Evolutionary conservation across 202 grass and related monocot species (phyloP), one percentile per base, ranked within the genome.

Genomic region (Zizania palustris): DNA sequence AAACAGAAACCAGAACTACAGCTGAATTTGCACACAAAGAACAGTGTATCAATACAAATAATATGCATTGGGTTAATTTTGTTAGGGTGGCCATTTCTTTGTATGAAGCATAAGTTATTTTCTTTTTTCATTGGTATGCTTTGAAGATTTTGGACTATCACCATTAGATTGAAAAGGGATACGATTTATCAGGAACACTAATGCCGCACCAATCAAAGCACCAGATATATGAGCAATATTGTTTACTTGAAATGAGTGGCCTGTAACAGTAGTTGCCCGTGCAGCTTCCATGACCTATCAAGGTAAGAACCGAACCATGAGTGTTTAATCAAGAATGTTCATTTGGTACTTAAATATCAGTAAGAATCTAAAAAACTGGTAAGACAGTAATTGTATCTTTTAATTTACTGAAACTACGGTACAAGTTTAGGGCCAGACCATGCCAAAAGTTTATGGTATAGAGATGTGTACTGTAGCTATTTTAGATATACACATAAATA

Each of bases 151-250:
- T 69, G 63, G n/a, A 51, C 82, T 87, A 65, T 69, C 36, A 72
- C 71, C 85, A 58, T 82, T 72, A 5, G 72, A 81, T 75, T 75
- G 78, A 71, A 80, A 88, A 69, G 81, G 89, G 55, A 95, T 84
- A 78, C 78, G 82, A 60, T 76, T 93, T n/a, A 94, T 65, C 49
- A 91, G n/a, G 21, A 99, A 66, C 45, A 99, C 87, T 63, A 99
- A 83, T 1, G 87, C 87, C 11, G 89, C 96, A 75, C 96, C 96
- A 60, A 99, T 90, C 37, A 95, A 73, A 88, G 96, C 96, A 79
- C 96, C 92, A 55, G 96, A 99, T 40, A 99, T 70, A 89, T 99
- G 96, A 46, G 96, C 92, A 73, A 89, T 90, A 69, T 95, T 89
- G 83, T 99, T 95, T 41, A 99, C 92, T 88, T 88, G 87, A 62